phyloP scores from a whole-genome alignment of 2,329 filamentous ascomycete species.

The Colletotrichum plurivorum region DNA sequence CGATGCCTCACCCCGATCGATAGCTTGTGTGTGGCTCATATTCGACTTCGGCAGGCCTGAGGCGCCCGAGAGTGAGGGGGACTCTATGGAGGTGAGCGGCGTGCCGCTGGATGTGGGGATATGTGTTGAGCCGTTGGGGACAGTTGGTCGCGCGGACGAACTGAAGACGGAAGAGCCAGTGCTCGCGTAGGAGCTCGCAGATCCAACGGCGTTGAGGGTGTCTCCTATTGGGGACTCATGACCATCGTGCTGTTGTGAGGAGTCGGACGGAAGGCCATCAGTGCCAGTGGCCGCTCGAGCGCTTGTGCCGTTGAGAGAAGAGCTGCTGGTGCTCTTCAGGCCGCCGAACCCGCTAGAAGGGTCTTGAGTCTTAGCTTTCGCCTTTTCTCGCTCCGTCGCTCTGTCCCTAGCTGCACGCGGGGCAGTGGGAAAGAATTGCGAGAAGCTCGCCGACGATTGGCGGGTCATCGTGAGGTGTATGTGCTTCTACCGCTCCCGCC shows the following conservation, averaged over 20 bases:
- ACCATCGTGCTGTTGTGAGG: conserved; percentile 64
- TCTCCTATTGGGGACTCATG: conserved; percentile 74
- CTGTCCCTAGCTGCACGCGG: conserved; percentile 75
- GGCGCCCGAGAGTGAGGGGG: conserved; percentile 64
- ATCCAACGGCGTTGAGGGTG: conserved; percentile 78
- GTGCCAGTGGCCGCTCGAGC: conserved; percentile 23
- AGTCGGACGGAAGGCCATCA: conserved; percentile 48
- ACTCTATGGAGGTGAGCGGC: conserved; percentile 67
- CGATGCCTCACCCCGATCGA: conserved; percentile 51
- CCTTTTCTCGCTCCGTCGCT: conserved; percentile 73
- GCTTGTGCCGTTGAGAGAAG: conserved; percentile 39
- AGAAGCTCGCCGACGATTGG: conserved; percentile 82
- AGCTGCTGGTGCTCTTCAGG: conserved; percentile 45
- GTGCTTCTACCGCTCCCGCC: conserved; percentile 65
- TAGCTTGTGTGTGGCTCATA: conserved; percentile 66
- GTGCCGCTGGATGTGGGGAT: conserved; percentile 61
- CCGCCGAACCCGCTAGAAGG: conserved; percentile 44
- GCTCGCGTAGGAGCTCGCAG: conserved; percentile 80
- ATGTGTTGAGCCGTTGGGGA: conserved; percentile 59
- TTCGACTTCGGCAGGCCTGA: conserved; percentile 67
- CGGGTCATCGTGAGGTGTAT: conserved; percentile 80
- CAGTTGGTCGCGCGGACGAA: conserved; percentile 57
- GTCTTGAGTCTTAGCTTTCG: conserved; percentile 63
- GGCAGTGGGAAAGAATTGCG: conserved; percentile 87
- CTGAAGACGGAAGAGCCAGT: conserved; percentile 81